Evolutionary conservation across 1,284 basidiomycete genomes (phyloP).

Genomic region (Leucoagaricus sp.): DNA sequence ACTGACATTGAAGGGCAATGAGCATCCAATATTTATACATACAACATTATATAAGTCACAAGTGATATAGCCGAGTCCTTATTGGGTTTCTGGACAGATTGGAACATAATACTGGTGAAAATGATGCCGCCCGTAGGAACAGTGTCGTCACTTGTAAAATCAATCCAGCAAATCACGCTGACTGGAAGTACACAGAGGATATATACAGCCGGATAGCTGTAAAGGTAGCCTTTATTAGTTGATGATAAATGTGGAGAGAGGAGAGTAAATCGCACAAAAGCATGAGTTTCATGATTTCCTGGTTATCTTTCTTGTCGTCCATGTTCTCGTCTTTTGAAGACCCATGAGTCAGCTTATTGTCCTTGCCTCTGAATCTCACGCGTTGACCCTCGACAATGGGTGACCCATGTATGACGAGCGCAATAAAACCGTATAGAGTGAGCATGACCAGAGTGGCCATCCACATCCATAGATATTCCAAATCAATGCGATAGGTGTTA

Average conservation of each 20-base stretch:
- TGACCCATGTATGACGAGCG: conserved; percentile 37
- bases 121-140: too few relatives aligned
- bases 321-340: conserved; percentile 7
- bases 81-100: too few relatives aligned
- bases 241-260: neutral
- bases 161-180: conserved; percentile 43
- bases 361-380: neutral
- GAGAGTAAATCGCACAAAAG: conserved; percentile 44
- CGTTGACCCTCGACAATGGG: conserved; percentile 16
- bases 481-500: conserved; percentile 38
- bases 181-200: conserved; percentile 42
- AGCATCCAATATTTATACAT: too few relatives aligned
- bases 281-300: conserved; percentile 41
- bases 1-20: too few relatives aligned
- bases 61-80: too few relatives aligned
- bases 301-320: conserved; percentile 17
- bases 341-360: neutral
- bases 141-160: too few relatives aligned
- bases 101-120: too few relatives aligned
- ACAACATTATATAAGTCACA: too few relatives aligned
- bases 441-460: conserved; percentile 40
- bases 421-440: conserved; percentile 40
- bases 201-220: conserved; percentile 31
- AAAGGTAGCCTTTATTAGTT: neutral
- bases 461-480: conserved; percentile 53